Percentiles rank a stretch among this genome's conserved stretches.
These are phyloP conservation scores for Tremellales sp. DNA, from an alignment of 1,284 basidiomycete genomes.

Conservation along the genomic window DNA sequence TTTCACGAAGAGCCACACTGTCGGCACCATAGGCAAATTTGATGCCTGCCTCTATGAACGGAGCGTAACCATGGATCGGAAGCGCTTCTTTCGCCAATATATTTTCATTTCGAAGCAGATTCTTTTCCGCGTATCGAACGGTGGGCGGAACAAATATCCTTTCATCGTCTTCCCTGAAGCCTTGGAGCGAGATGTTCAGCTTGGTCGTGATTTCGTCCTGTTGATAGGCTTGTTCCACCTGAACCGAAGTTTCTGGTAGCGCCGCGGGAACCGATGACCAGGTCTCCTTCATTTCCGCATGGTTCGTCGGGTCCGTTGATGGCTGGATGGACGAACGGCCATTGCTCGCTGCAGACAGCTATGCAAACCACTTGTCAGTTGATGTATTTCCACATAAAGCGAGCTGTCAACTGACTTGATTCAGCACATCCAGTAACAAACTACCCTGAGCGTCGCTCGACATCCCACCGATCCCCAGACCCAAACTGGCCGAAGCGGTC, in stretches of 20 bases:
- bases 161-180: slow-evolving; percentile 78
- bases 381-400: not conserved
- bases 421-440: slow-evolving; percentile 43
- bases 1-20: slow-evolving; percentile 68
- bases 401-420: slow-evolving; percentile 23
- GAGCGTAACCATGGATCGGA: slow-evolving; percentile 40
- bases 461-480: slow-evolving; percentile 30
- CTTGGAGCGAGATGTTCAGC: slow-evolving; percentile 87
- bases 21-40: slow-evolving; percentile 50
- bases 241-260: slow-evolving; percentile 25
- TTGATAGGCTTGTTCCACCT: slow-evolving; percentile 65
- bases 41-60: slow-evolving; percentile 38
- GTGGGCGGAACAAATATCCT: slow-evolving; percentile 92
- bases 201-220: slow-evolving; percentile 74
- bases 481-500: slow-evolving; percentile 23
- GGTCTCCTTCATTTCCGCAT: slow-evolving; percentile 23
- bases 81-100: slow-evolving; percentile 29
- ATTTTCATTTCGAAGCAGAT: slow-evolving; percentile 28
- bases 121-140: slow-evolving; percentile 67
- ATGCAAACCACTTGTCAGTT: not conserved
- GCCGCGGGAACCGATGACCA: slow-evolving; percentile 37
- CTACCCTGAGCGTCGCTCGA: slow-evolving; percentile 34
- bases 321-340: slow-evolving; percentile 13
- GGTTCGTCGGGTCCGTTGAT: slow-evolving; percentile 6
- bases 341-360: slow-evolving; percentile 40